These are phyloP conservation scores for Colletotrichum higginsianum DNA, from an alignment of 2,329 filamentous ascomycete genomes.

Conservation along the genomic window DNA sequence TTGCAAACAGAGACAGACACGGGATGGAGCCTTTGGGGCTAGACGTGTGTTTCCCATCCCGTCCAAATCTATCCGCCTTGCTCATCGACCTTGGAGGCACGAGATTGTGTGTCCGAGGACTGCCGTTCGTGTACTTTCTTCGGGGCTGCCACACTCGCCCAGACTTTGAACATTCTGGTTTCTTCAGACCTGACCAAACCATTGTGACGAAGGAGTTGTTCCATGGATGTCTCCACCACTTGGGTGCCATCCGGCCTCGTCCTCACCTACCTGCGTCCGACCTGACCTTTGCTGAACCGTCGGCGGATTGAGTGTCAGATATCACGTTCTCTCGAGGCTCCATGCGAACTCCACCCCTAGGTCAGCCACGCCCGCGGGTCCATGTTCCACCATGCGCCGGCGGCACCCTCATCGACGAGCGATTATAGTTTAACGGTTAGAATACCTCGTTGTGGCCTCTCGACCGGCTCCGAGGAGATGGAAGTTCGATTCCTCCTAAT, in stretches of 20 bases:
- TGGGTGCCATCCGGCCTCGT: neutral
- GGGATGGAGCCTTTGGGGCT: neutral
- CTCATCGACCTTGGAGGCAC: neutral
- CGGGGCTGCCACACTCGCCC: neutral
- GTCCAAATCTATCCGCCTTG: neutral
- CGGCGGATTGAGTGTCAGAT: neutral
- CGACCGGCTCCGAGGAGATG: conserved; percentile 32
- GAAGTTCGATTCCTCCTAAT: conserved; percentile 35
- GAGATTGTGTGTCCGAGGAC: neutral
- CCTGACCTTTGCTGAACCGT: no score
- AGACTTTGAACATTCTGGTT: no score
- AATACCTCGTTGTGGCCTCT: conserved; percentile 38
- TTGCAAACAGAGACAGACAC: neutral
- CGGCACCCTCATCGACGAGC: neutral
- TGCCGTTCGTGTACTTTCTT: neutral
- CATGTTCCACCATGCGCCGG: conserved; percentile 6
- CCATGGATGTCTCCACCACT: neutral
- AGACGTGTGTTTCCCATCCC: neutral
- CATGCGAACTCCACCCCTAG: conserved; percentile 12
- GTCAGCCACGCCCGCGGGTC: neutral
- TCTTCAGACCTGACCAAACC: neutral
- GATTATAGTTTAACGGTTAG: conserved; percentile 33
- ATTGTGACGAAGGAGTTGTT: neutral
- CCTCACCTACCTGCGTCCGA: neutral
- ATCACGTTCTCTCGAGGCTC: neutral